Evolutionary conservation across 1,139 yeast species (phyloP).

Genomic region (Candida sp.): DNA sequence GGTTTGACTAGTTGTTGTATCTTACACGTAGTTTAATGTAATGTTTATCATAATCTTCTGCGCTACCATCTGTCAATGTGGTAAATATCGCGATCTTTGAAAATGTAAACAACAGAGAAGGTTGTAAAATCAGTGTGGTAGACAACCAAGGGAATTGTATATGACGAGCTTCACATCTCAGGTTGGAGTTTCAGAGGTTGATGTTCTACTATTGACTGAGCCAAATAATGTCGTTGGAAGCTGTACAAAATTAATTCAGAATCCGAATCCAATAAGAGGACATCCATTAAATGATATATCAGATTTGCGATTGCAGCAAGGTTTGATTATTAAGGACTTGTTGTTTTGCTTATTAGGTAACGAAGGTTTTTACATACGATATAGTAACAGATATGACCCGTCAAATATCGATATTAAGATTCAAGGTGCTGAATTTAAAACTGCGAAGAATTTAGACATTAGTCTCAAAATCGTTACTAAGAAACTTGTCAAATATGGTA

Average conservation of each 20-base stretch:
- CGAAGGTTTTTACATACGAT: conserved; percentile 78
- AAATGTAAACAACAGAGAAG: neutral
- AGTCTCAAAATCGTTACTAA: conserved; percentile 72
- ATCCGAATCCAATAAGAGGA: conserved; percentile 25
- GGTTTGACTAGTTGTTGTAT: conserved; percentile 2
- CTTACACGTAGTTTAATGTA: neutral
- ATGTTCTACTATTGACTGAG: neutral
- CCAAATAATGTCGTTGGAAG: neutral
- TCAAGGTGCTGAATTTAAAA: conserved; percentile 71
- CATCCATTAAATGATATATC: conserved; percentile 40
- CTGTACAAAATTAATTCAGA: neutral
- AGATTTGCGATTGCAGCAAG: conserved; percentile 61
- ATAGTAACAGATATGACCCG: conserved; percentile 59
- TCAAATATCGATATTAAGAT: conserved; percentile 29
- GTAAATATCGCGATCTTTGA: neutral
- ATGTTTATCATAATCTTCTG: too few species aligned
- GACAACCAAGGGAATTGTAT: neutral
- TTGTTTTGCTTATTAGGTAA: conserved; percentile 67
- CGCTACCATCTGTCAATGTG: neutral
- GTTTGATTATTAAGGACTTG: conserved; percentile 69
- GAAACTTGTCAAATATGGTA: conserved; percentile 59
- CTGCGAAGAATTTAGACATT: conserved; percentile 71
- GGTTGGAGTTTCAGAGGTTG: neutral
- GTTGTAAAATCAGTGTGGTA: neutral
- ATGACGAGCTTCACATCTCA: neutral